phyloP scores from a whole-genome alignment of 345 rosid genomes.

The Rhizophora mangle region DNA sequence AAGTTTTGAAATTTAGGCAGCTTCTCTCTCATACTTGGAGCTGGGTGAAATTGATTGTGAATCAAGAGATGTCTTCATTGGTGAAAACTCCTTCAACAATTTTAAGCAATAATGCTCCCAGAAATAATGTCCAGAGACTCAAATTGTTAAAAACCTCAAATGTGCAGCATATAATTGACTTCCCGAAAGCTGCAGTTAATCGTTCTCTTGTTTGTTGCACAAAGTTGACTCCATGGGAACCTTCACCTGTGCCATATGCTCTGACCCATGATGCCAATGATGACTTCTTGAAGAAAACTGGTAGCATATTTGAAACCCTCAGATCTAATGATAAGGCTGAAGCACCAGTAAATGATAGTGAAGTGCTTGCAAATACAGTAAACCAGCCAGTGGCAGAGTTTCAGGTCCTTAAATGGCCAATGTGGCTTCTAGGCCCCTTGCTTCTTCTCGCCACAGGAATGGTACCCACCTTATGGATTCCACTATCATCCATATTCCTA shows the following conservation, averaged over 20 bases:
- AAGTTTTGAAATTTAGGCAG: not conserved
- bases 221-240: slow-evolving; percentile 61
- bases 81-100: slow-evolving; percentile 35
- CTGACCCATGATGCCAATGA: slow-evolving; percentile 41
- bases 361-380: slow-evolving; percentile 25
- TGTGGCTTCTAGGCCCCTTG: slow-evolving; percentile 86
- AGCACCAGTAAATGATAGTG: slow-evolving; percentile 20
- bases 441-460: slow-evolving; percentile 80
- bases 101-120: slow-evolving; percentile 21
- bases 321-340: slow-evolving; percentile 37
- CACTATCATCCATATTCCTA: slow-evolving; percentile 71
- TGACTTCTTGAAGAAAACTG: slow-evolving; percentile 42
- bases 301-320: slow-evolving; percentile 55
- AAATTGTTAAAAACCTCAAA: slow-evolving; percentile 29
- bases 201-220: slow-evolving; percentile 42
- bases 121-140: slow-evolving; percentile 26
- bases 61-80: slow-evolving; percentile 48
- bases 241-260: slow-evolving; percentile 47
- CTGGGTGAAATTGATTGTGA: slow-evolving; percentile 25
- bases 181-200: slow-evolving; percentile 18
- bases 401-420: slow-evolving; percentile 78
- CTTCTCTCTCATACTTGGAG: slow-evolving; percentile 4
- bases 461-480: slow-evolving; percentile 91
- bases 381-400: slow-evolving; percentile 21
- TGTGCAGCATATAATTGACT: slow-evolving; percentile 7